Evolutionary conservation across 495 filamentous ascomycete species (phyloP).

Genomic region (Aspergillus panamensis): DNA sequence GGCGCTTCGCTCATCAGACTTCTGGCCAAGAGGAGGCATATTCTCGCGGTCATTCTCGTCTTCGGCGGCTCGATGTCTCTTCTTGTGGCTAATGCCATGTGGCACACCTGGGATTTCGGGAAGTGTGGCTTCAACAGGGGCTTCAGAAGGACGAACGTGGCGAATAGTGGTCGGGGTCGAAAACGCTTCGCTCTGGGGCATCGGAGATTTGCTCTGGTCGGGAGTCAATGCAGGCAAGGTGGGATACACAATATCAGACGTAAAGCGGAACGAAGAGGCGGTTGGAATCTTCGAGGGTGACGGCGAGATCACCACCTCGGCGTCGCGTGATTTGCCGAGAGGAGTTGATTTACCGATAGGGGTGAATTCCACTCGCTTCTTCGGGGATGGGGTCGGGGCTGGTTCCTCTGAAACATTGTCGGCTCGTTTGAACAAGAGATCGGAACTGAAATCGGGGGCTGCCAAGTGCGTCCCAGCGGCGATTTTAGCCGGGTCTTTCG

Average conservation of each 20-base stretch:
- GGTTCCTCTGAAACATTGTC: constrained; percentile 24
- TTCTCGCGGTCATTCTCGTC: constrained; percentile 43
- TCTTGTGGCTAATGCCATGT: constrained; percentile 73
- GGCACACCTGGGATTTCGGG: constrained; percentile 48
- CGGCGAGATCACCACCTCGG: constrained; percentile 37
- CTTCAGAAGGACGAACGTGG: constrained; percentile 35
- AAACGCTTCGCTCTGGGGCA: background rate
- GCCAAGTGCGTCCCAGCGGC: constrained; percentile 59
- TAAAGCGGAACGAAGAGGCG: constrained; percentile 20
- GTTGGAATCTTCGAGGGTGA: constrained; percentile 45
- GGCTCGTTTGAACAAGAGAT: constrained; percentile 41
- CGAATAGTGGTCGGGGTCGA: constrained; percentile 32
- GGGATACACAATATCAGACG: constrained; percentile 42
- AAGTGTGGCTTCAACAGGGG: constrained; percentile 18
- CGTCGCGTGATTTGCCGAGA: constrained; percentile 44
- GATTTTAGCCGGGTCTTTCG: constrained; percentile 55
- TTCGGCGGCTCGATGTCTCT: constrained; percentile 54
- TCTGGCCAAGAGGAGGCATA: constrained; percentile 35
- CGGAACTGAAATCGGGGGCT: constrained; percentile 43
- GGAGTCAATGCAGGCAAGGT: constrained; percentile 41
- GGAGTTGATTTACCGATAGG: constrained; percentile 52
- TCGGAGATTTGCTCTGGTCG: constrained; percentile 23
- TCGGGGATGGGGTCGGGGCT: constrained; percentile 43
- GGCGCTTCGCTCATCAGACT: constrained; percentile 38
- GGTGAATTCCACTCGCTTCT: constrained; percentile 62